Evolutionary conservation across 257 asterid species (phyloP).

Genomic region (Gentiana straminea): DNA sequence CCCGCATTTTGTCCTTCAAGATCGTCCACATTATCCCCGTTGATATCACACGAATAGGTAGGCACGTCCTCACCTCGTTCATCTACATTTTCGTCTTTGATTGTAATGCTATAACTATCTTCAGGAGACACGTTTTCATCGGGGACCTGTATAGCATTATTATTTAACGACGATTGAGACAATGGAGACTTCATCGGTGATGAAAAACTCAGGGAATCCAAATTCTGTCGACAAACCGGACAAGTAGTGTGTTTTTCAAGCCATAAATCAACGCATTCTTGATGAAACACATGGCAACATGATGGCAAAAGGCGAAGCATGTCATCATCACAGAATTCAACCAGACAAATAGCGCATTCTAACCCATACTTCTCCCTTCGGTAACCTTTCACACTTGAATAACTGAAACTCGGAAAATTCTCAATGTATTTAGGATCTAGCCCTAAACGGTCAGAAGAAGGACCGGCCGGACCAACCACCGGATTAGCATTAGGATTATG

Average conservation of each 20-base stretch:
- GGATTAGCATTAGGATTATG: constrained; percentile 22
- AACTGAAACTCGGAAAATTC: constrained; percentile 58
- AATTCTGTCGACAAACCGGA: constrained; percentile 68
- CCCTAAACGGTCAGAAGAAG: constrained; percentile 21
- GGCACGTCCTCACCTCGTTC: constrained; percentile 1
- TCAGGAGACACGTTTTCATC: constrained; percentile 16
- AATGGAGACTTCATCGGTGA: constrained; percentile 29
- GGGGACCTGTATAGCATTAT: constrained; percentile 1
- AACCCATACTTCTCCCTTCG: constrained; percentile 55
- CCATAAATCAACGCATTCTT: constrained; percentile 88
- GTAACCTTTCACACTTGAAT: constrained; percentile 55
- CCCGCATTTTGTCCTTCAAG: constrained; percentile 2
- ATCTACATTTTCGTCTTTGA: constrained; percentile 22
- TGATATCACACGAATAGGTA: background rate
- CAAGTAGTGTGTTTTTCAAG: constrained; percentile 73
- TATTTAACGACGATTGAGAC: background rate
- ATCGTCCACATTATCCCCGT: background rate
- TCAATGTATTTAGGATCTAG: constrained; percentile 50
- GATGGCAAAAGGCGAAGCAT: constrained; percentile 52
- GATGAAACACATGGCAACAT: constrained; percentile 83
- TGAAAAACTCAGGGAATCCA: constrained; percentile 16
- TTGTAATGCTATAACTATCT: constrained; percentile 29
- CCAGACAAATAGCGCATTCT: constrained; percentile 88
- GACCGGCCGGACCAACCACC: constrained; percentile 10
- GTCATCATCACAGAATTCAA: constrained; percentile 49